Evolutionary conservation across 805 yeast genomes (phyloP).

Genomic region (Sugiyamaella mastotermitis): DNA sequence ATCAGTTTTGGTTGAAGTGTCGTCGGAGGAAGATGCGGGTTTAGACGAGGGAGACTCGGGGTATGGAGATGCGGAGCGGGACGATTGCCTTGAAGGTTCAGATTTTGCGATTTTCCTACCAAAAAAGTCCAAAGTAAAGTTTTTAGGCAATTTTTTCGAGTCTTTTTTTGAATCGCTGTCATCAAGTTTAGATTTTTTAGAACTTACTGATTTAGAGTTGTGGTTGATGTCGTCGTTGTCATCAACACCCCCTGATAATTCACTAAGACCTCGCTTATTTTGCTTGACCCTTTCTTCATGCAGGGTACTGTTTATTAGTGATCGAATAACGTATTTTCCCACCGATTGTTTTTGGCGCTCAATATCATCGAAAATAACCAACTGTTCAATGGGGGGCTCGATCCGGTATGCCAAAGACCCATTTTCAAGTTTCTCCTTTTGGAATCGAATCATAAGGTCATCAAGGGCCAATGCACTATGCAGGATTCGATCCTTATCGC

Average conservation of each 20-base stretch:
- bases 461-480: conserved; percentile 22
- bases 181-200: too few species aligned
- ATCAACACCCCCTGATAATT: too few species aligned
- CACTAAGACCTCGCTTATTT: background rate
- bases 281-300: background rate
- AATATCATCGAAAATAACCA: conserved; percentile 17
- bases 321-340: conserved; percentile 17
- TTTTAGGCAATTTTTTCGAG: background rate
- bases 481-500: conserved; percentile 14
- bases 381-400: conserved; percentile 32
- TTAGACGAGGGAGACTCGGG: too few species aligned
- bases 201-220: too few species aligned
- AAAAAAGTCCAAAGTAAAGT: conserved; percentile 11
- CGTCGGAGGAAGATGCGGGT: background rate
- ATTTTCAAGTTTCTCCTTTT: conserved; percentile 25
- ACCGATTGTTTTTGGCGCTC: conserved; percentile 12
- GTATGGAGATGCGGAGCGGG: too few species aligned
- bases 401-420: conserved; percentile 26
- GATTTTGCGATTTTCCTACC: conserved; percentile 12
- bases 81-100: too few species aligned
- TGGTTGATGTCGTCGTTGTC: too few species aligned
- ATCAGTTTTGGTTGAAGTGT: conserved; percentile 1
- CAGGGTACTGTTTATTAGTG: background rate
- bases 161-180: background rate
- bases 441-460: conserved; percentile 19